Conservation (phyloP, 1,284 basidiomycete species). For the Ceratobasidium sp. region DNA sequence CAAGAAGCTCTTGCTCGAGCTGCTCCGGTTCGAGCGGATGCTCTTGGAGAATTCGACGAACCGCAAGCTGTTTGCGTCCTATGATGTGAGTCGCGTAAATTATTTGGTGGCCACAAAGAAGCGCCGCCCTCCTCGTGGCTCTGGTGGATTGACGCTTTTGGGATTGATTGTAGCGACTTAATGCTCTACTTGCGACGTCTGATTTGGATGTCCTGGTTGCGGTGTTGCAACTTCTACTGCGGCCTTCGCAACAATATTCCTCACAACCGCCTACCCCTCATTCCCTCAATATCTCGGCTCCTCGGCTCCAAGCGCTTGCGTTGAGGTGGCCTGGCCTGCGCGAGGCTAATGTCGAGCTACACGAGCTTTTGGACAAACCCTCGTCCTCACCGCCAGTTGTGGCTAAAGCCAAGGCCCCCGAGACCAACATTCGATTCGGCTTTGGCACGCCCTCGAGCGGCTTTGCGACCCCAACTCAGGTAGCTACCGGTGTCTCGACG, state of each 20-base stretch:
- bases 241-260: conserved; percentile 94
- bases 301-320: conserved; percentile 71
- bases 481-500: conserved; percentile 18
- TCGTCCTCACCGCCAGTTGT: conserved; percentile 59
- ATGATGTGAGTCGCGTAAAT: conserved; percentile 81
- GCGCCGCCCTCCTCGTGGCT: conserved; percentile 5
- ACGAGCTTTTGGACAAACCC: conserved; percentile 69
- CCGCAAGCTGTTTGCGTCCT: conserved; percentile 94
- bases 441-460: conserved; percentile 29
- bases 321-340: conserved; percentile 77
- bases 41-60: conserved; percentile 98
- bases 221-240: conserved; percentile 83
- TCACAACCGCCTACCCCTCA: conserved; percentile 78
- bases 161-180: conserved; percentile 69
- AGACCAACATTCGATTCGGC: conserved; percentile 43
- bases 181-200: conserved; percentile 84
- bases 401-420: conserved; percentile 56
- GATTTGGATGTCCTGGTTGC: conserved; percentile 90
- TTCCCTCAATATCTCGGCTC: conserved; percentile 75
- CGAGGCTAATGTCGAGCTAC: conserved; percentile 72
- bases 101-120: conserved; percentile 1
- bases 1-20: conserved; percentile 79
- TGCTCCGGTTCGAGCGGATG: conserved; percentile 87
- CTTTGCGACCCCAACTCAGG: conserved; percentile 31
- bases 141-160: background rate